These are phyloP conservation scores for Inonotus obliquus DNA, from an alignment of 1,284 basidiomycete genomes.

Conservation along the genomic window DNA sequence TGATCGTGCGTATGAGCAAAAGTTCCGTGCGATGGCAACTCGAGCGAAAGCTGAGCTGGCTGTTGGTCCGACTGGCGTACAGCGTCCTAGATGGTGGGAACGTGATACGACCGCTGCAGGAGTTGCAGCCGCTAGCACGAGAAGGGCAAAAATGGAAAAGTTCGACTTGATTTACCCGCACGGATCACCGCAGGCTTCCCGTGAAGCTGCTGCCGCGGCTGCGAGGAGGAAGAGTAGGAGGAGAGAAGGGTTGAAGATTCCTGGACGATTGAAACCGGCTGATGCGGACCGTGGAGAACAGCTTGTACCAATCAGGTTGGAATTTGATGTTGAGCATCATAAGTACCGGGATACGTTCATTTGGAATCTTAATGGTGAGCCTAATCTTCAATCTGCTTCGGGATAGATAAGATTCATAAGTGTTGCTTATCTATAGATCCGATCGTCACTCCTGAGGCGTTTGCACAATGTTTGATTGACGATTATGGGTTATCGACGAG, in stretches of 20 bases:
- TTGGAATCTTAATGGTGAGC: conserved; percentile 89
- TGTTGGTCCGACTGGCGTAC: conserved; percentile 22
- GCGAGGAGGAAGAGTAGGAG: conserved; percentile 48
- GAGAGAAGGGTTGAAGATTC: conserved; percentile 71
- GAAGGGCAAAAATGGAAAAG: conserved; percentile 37
- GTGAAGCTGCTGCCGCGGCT: conserved; percentile 35
- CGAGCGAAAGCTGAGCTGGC: conserved; percentile 28
- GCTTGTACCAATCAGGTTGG: conserved; percentile 90
- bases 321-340: conserved; percentile 90
- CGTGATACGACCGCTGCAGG: conserved; percentile 35
- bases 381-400: neutral
- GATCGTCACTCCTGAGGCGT: conserved; percentile 82
- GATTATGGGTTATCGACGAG: conserved; percentile 79
- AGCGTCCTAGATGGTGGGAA: conserved; percentile 45
- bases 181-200: conserved; percentile 28
- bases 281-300: conserved; percentile 66
- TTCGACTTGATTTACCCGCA: conserved; percentile 71
- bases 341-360: conserved; percentile 95
- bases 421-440: conserved; percentile 52
- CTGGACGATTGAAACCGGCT: conserved; percentile 52
- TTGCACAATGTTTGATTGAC: conserved; percentile 88
- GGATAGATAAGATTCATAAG: neutral
- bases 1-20: conserved; percentile 39
- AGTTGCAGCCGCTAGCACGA: conserved; percentile 24
- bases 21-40: conserved; percentile 26